Evolutionary conservation across 2,329 filamentous ascomycete genomes (phyloP).

Genomic region (Talaromyces amestolkiae): DNA sequence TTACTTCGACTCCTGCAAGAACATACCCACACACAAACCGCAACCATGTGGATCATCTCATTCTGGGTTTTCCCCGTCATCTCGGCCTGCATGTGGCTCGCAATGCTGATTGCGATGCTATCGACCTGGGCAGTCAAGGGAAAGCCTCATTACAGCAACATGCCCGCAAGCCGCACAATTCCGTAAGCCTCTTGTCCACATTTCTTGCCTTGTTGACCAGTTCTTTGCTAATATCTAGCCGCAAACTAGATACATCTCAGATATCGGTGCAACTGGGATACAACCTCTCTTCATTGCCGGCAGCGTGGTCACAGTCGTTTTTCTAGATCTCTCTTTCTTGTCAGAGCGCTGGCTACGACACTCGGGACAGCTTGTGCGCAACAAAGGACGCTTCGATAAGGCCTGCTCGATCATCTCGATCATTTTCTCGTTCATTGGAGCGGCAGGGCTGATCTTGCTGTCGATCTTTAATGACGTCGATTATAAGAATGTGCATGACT

Average conservation of each 20-base stretch:
- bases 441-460: conserved; percentile 75
- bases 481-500: conserved; percentile 66
- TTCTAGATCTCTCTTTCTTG: conserved; percentile 77
- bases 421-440: conserved; percentile 70
- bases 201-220: conserved; percentile 3
- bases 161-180: conserved; percentile 53
- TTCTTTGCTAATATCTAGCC: conserved; percentile 5
- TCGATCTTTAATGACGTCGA: conserved; percentile 79
- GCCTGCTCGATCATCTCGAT: conserved; percentile 39
- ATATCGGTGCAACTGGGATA: conserved; percentile 57
- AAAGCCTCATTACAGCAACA: conserved; percentile 52
- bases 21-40: background rate
- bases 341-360: conserved; percentile 85
- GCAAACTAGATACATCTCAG: conserved; percentile 44
- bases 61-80: conserved; percentile 59
- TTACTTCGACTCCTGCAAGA: background rate
- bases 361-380: conserved; percentile 71
- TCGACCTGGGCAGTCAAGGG: conserved; percentile 55
- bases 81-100: conserved; percentile 56
- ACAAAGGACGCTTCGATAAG: conserved; percentile 51
- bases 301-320: conserved; percentile 64
- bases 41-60: conserved; percentile 45
- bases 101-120: conserved; percentile 61
- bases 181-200: conserved; percentile 43
- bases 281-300: conserved; percentile 64